Evolutionary conservation across 2,329 filamentous ascomycete genomes (phyloP).

Genomic region (Nannizzia gypsea): DNA sequence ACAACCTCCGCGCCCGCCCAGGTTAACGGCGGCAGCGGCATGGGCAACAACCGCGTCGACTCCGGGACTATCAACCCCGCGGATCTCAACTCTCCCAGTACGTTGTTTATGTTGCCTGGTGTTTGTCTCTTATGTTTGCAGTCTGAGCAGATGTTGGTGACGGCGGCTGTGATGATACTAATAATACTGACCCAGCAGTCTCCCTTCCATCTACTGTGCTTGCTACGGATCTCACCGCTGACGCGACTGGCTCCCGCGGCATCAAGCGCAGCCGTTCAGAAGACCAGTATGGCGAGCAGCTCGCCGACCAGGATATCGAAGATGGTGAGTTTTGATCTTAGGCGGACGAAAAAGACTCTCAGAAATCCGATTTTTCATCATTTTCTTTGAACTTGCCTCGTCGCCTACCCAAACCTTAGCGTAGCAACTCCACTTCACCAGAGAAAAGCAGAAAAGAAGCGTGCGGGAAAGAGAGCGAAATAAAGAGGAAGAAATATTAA

Average conservation of each 20-base stretch:
- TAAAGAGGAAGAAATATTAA: not conserved
- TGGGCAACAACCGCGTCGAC: constrained; percentile 44
- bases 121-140: not conserved
- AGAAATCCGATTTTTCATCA: too few relatives aligned
- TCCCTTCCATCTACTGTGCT: not conserved
- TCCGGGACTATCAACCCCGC: constrained; percentile 86
- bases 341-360: too few relatives aligned
- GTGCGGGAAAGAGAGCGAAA: too few relatives aligned
- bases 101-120: constrained; percentile 14
- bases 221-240: not conserved
- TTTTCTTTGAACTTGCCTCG: not conserved
- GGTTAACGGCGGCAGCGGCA: constrained; percentile 53
- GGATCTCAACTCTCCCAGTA: constrained; percentile 70
- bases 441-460: not conserved
- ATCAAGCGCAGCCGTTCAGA: constrained; percentile 71
- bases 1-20: constrained; percentile 37
- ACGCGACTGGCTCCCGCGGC: constrained; percentile 39
- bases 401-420: constrained; percentile 3
- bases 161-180: not conserved
- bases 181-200: not conserved
- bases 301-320: constrained; percentile 50
- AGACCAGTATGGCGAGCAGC: constrained; percentile 49
- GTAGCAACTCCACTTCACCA: not conserved
- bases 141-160: not conserved
- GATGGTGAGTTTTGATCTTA: constrained; percentile 52